Evolutionary conservation across 2,329 filamentous ascomycete species (phyloP).

Genomic region (Karstenula rhodostoma): DNA sequence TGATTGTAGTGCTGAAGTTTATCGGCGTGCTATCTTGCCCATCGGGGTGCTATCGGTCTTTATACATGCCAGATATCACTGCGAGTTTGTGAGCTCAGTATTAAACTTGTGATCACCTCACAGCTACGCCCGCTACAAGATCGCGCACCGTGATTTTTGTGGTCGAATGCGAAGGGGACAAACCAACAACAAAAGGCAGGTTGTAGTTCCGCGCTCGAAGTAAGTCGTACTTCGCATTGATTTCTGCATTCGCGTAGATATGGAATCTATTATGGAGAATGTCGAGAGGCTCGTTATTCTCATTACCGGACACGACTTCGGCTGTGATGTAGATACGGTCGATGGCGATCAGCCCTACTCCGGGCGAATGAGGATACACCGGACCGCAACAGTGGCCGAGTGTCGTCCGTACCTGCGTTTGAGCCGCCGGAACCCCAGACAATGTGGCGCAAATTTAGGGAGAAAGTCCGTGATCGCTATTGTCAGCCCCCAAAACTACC

Average conservation of each 20-base stretch:
- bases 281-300: not conserved
- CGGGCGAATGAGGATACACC: constrained; percentile 12
- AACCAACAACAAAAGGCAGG: not conserved
- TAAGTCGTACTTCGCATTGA: constrained; percentile 27
- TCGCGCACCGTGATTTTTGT: not conserved
- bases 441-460: constrained; percentile 1
- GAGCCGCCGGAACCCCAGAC: constrained; percentile 12
- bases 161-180: not conserved
- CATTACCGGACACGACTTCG: constrained; percentile 30
- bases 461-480: constrained; percentile 3
- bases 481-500: not conserved
- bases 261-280: not conserved
- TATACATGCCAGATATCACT: constrained; percentile 20
- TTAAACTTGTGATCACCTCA: constrained; percentile 9
- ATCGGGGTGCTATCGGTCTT: not conserved
- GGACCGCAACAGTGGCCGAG: constrained; percentile 9
- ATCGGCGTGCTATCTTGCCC: not conserved
- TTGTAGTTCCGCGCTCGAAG: not conserved
- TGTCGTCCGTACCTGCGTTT: constrained; percentile 19
- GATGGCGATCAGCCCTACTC: constrained; percentile 7
- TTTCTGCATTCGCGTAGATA: constrained; percentile 10
- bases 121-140: not conserved
- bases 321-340: constrained; percentile 13
- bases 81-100: constrained; percentile 17
- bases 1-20: constrained; percentile 7